Evolutionary conservation across 257 asterid genomes (phyloP).

Genomic region (Ajuga chamaepitys): DNA sequence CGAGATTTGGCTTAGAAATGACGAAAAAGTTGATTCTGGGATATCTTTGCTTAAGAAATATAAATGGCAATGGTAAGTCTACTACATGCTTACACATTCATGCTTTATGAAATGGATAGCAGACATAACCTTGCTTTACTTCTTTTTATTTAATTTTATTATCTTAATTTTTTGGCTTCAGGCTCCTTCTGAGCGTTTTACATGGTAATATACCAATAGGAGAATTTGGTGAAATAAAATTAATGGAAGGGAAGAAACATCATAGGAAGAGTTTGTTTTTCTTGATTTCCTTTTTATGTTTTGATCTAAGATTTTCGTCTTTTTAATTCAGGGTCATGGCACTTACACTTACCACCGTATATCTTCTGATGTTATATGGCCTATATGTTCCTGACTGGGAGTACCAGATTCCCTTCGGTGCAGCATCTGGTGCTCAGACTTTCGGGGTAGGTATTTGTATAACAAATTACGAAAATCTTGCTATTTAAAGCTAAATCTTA

Average conservation of each 20-base stretch:
- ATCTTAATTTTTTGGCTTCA: too few relatives aligned
- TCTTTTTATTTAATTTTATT: too few relatives aligned
- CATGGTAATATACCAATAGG: background rate
- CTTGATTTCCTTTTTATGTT: background rate
- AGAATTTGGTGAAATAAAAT: background rate
- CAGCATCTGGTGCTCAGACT: conserved; percentile 28
- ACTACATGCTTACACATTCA: background rate
- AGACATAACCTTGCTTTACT: background rate
- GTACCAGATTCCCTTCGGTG: conserved; percentile 33
- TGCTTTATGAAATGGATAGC: background rate
- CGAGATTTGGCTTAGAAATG: conserved; percentile 67
- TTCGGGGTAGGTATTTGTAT: conserved; percentile 28
- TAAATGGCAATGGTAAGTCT: conserved; percentile 51
- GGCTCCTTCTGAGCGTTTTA: background rate
- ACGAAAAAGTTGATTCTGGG: conserved; percentile 43
- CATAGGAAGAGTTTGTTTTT: background rate
- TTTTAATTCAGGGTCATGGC: conserved; percentile 34
- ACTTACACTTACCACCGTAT: conserved; percentile 32
- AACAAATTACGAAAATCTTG: background rate
- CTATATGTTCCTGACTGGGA: conserved; percentile 58
- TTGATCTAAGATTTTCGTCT: background rate
- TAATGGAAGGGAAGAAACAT: background rate
- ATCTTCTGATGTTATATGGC: conserved; percentile 45
- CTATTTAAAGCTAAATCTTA: background rate
- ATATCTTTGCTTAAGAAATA: conserved; percentile 53